phyloP scores from a whole-genome alignment of 306 rosid genomes.

The Erythrophleum fordii region DNA sequence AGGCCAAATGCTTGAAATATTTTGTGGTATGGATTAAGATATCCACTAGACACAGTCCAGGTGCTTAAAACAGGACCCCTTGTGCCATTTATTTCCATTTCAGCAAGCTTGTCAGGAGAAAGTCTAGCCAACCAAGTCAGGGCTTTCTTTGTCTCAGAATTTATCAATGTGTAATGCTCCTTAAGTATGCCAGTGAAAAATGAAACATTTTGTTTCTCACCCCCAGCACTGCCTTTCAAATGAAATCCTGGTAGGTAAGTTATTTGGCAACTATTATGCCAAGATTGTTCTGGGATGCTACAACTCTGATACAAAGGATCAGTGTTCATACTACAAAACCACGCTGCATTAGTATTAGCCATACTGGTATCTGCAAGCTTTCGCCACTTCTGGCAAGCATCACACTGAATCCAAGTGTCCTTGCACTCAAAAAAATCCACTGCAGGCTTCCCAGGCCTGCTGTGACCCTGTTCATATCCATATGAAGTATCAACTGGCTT shows the following conservation, averaged over 20 bases:
- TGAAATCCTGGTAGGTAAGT: constrained; percentile 77
- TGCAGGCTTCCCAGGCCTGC: constrained; percentile 38
- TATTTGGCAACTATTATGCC: constrained; percentile 58
- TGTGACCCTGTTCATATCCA: constrained; percentile 44
- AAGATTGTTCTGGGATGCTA: constrained; percentile 69
- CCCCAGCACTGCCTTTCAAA: constrained; percentile 72
- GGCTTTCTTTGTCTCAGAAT: constrained; percentile 74
- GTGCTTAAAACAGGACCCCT: constrained; percentile 67
- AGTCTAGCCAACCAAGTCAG: constrained; percentile 77
- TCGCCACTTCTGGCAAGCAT: constrained; percentile 94
- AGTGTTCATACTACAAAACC: constrained; percentile 96
- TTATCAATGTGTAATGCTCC: constrained; percentile 70
- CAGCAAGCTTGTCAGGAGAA: constrained; percentile 60
- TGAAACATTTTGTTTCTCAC: constrained; percentile 72
- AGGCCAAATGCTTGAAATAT: constrained; percentile 93
- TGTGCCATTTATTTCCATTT: constrained; percentile 85
- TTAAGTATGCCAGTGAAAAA: constrained; percentile 82
- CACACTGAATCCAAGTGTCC: constrained; percentile 96
- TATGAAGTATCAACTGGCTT: constrained; percentile 46
- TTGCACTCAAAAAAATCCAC: constrained; percentile 46
- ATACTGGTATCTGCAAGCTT: constrained; percentile 63
- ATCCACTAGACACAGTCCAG: constrained; percentile 42
- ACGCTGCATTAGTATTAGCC: constrained; percentile 65
- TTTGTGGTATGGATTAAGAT: constrained; percentile 56
- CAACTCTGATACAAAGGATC: constrained; percentile 78